Conservation (phyloP, 305 asterid species). For the Rubia tinctorum region DNA sequence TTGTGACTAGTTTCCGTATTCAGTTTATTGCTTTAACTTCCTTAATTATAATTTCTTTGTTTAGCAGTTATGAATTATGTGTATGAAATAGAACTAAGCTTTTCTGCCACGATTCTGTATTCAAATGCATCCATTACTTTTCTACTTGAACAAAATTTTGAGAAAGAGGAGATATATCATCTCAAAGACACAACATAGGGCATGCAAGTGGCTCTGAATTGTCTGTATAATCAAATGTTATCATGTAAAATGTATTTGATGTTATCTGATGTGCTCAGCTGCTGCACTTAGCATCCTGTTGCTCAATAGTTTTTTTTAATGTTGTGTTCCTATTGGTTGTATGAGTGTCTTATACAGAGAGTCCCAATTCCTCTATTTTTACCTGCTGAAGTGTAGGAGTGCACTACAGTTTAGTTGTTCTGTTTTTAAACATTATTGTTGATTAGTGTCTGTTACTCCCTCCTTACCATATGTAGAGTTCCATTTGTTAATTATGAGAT, state of each 20-base stretch:
- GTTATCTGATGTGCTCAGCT: neutral
- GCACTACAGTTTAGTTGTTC: neutral
- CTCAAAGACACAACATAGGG: slow-evolving; percentile 1
- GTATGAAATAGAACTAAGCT: neutral
- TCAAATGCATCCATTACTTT: neutral
- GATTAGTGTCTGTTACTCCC: neutral
- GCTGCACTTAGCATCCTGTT: neutral
- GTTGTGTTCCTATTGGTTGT: neutral
- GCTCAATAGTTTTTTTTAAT: neutral
- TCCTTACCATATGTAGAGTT: neutral
- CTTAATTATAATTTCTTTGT: neutral
- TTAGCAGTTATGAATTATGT: neutral
- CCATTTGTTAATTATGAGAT: neutral
- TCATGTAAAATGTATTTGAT: neutral
- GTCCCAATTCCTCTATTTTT: neutral
- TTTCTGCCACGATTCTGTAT: neutral
- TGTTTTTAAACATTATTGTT: neutral
- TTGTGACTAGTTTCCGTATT: neutral
- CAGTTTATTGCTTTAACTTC: neutral
- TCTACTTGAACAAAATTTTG: neutral
- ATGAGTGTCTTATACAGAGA: neutral
- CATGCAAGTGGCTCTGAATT: neutral
- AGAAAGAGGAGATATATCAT: neutral
- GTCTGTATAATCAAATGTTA: neutral
- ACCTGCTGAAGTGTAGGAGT: neutral